Conservation (phyloP, 805 yeast species). For the Torulaspora franciscae region DNA sequence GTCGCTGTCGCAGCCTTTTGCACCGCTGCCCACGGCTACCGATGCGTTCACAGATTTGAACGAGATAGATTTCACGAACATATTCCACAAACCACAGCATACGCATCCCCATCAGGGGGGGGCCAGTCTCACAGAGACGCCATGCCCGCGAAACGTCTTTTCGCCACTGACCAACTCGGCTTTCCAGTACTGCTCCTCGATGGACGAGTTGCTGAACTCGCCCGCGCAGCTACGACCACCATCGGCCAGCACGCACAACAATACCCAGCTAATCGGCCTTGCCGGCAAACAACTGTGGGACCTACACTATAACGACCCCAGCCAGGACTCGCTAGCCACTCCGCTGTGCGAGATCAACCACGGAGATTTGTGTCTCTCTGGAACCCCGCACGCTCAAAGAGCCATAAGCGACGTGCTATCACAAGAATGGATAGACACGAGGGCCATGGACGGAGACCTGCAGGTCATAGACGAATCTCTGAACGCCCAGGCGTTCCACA, state of each 20-base stretch:
- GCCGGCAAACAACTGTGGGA: background rate
- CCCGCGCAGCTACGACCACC: conserved; percentile 7
- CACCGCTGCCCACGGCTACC: conserved; percentile 4
- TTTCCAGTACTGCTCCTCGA: conserved; percentile 6
- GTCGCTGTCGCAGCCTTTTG: conserved; percentile 3
- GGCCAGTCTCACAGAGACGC: background rate
- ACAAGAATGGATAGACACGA: conserved; percentile 6
- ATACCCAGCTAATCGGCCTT: conserved; percentile 1
- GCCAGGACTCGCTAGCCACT: conserved; percentile 3
- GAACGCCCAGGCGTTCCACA: background rate
- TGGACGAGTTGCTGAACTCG: conserved; percentile 6
- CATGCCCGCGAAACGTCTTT: conserved; percentile 1
- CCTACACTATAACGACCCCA: background rate
- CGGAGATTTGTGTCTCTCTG: conserved; percentile 5
- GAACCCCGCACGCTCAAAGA: background rate
- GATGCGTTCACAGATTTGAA: conserved; percentile 19
- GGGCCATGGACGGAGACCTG: conserved; percentile 8
- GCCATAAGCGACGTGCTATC: conserved; percentile 6
- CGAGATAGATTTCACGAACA: conserved; percentile 36
- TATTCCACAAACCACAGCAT: conserved; percentile 28
- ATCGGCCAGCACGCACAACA: conserved; percentile 4
- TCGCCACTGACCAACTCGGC: conserved; percentile 6
- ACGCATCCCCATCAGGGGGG: conserved; percentile 7
- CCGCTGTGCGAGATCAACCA: conserved; percentile 11
- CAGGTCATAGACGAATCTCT: conserved; percentile 2